Evolutionary conservation across 306 rosid genomes (phyloP), one percentile per base, ranked within the genome.

Genomic region (Styphnolobium japonicum): DNA sequence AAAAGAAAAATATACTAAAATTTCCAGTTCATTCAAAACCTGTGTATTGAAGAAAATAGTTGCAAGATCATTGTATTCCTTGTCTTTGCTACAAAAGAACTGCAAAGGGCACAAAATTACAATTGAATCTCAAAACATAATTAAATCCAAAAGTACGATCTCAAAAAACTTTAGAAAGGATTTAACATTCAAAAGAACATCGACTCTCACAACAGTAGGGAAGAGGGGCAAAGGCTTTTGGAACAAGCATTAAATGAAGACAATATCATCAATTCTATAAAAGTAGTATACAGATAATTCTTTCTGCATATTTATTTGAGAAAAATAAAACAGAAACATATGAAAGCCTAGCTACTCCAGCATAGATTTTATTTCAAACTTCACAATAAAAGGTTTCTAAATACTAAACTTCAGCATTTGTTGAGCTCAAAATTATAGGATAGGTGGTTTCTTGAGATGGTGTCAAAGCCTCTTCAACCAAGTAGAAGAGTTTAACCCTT

Each of bases 41-140:
- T 92, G 98, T 52, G 98, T 86, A 51, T 95, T 95, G 81, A 95
- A 92, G 95, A 95, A 95, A 86, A 95, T 92, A 16, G 98, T 95
- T 25, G 98, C 98, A 49, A 95, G 97, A 85, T 95, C 98, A 81
- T 95, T 95, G 90, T 95, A 95, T 81, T 95, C 98, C 25, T 85
- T 92, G 74, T 91, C 94, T 73, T 92, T 95, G 45, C 97, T 86
- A 86, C 98, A 95, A 71, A 73, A 92, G 74, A 95, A 95, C 98
- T 95, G 91, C 57, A 86, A 70, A 85, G 10, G 22, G 43, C 21
- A 78, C 25, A 76, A 12, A 75, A 71, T 81, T 56, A 80, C 73
- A 67, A 81, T 64, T 57, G 49, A 77, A 69, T 57, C 61, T 40
- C 39, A 36, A 73, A 48, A 60, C 34, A 53, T 48, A 64, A 77